These are phyloP conservation scores for Eustoma russellianum DNA, from an alignment of 257 asterid species.

Conservation along the genomic window DNA sequence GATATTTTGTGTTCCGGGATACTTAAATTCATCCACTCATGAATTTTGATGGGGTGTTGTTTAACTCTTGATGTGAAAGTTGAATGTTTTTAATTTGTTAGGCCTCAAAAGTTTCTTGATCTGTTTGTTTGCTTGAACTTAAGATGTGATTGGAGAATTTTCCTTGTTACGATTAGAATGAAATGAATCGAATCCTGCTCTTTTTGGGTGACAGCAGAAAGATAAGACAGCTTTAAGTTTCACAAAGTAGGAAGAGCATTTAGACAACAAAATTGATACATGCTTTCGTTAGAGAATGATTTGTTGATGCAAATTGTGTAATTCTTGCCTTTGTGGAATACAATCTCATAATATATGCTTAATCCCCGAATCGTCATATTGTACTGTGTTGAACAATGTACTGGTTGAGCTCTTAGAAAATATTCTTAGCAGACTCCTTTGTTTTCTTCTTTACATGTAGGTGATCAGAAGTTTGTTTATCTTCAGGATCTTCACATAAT, in stretches of 20 bases:
- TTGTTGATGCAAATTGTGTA: background rate
- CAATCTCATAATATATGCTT: background rate
- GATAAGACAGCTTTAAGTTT: too few relatives aligned
- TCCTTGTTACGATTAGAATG: too few relatives aligned
- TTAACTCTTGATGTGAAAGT: background rate
- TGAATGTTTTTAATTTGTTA: background rate
- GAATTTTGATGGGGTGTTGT: background rate
- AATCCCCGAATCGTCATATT: background rate
- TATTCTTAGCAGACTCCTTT: background rate
- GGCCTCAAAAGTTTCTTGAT: too few relatives aligned
- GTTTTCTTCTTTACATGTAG: background rate
- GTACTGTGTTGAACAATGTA: background rate
- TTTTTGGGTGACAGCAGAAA: too few relatives aligned
- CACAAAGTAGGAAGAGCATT: too few relatives aligned
- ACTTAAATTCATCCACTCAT: background rate
- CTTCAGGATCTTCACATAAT: constrained; percentile 12
- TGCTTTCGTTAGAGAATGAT: background rate
- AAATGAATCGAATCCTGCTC: too few relatives aligned
- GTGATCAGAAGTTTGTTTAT: background rate
- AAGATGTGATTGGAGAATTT: too few relatives aligned
- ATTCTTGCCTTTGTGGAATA: background rate
- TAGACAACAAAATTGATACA: too few relatives aligned
- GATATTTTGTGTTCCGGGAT: background rate
- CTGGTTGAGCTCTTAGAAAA: background rate
- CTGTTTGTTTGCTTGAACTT: too few relatives aligned